phyloP scores from a whole-genome alignment of 495 filamentous ascomycete genomes.

The Bacidia rubella region DNA sequence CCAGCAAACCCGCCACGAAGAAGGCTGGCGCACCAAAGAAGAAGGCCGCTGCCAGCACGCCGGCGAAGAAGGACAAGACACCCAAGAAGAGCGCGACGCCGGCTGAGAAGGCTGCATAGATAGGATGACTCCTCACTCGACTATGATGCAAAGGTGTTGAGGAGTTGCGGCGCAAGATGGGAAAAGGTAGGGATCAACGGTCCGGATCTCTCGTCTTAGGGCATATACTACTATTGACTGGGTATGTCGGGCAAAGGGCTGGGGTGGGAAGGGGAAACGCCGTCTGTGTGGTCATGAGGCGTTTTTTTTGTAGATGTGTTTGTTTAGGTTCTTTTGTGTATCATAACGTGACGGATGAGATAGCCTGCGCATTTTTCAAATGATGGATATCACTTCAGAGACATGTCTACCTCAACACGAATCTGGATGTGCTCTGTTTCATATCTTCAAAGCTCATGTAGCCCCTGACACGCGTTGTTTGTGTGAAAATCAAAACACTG shows the following conservation, averaged over 20 bases:
- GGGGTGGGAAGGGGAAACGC: background rate
- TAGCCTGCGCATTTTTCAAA: no score
- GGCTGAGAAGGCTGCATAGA: slow-evolving; percentile 1
- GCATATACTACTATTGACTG: no score
- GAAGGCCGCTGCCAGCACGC: slow-evolving; percentile 41
- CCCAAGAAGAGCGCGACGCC: slow-evolving; percentile 10
- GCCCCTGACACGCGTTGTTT: background rate
- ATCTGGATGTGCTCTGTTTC: no score
- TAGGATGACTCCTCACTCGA: background rate
- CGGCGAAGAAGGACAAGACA: slow-evolving; percentile 29
- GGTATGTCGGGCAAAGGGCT: background rate
- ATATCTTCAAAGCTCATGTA: no score
- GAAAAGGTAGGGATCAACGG: no score
- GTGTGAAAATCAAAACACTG: background rate
- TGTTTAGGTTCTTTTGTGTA: background rate
- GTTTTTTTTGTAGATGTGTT: background rate
- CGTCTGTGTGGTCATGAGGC: background rate
- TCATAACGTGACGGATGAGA: background rate
- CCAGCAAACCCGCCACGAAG: slow-evolving; percentile 44
- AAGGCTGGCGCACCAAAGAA: slow-evolving; percentile 46
- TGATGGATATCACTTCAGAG: no score
- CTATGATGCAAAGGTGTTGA: background rate
- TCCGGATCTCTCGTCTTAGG: no score
- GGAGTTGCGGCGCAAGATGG: background rate
- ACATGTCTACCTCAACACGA: no score